A percentile compares a stretch with the other conserved stretches of the same genome.
phyloP scores from a whole-genome alignment of 129 eudicot genomes.

The Flaveria bidentis region DNA sequence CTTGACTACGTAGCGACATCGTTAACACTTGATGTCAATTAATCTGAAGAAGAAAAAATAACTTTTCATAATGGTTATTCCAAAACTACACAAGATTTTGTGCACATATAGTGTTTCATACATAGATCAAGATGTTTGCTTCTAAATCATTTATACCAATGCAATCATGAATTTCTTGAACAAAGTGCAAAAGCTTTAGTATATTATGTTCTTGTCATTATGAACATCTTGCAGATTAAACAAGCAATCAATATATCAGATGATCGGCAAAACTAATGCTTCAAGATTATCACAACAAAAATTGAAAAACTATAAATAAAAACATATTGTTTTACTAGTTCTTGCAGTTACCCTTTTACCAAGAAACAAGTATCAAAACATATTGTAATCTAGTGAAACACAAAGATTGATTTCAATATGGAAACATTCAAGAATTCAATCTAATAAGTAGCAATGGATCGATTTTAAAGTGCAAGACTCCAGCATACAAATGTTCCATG shows the following conservation, averaged over 20 bases:
- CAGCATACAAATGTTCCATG: not conserved
- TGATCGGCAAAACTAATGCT: not conserved
- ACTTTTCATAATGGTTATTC: not conserved
- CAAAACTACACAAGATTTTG: not conserved
- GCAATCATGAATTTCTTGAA: not conserved
- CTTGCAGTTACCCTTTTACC: too few species aligned
- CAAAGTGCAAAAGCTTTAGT: not conserved
- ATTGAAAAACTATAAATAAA: not conserved
- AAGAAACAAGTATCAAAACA: too few species aligned
- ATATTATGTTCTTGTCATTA: not conserved
- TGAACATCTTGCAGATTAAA: not conserved
- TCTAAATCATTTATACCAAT: not conserved
- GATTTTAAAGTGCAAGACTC: too few species aligned
- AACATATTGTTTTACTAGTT: not conserved
- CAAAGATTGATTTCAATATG: not conserved
- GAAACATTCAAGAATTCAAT: not conserved
- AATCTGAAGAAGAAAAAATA: constrained; percentile 16
- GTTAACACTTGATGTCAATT: constrained; percentile 13
- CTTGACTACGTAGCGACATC: constrained; percentile 33
- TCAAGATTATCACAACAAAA: constrained; percentile 14
- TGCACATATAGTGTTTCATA: not conserved
- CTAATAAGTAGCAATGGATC: not conserved
- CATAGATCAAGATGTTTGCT: constrained; percentile 3
- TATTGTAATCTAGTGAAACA: not conserved
- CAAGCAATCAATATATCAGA: not conserved